Percentiles rank a stretch among this genome's conserved stretches.
Conservation (phyloP, 352 stramenopile genomes). For the Pythium rhizo-oryzae region DNA sequence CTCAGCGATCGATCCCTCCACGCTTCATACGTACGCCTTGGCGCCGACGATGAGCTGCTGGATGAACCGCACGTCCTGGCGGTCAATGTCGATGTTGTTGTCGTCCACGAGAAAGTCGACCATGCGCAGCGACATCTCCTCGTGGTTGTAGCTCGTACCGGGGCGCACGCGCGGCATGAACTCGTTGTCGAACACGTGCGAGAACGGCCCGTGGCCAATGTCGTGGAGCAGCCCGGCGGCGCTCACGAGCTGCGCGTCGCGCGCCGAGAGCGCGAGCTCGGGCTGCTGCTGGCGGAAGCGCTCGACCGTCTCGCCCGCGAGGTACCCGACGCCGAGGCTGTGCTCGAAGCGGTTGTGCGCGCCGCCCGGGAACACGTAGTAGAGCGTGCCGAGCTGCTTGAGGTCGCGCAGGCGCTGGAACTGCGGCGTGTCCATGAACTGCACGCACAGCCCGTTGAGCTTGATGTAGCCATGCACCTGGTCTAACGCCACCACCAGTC, state of each 20-base stretch:
- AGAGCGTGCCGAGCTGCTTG: constrained; percentile 93
- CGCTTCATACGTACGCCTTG: constrained; percentile 49
- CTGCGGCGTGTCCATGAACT: constrained; percentile 91
- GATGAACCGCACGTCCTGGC: constrained; percentile 69
- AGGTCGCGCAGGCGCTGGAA: constrained; percentile 95
- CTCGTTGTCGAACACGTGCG: constrained; percentile 94
- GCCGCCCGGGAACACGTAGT: constrained; percentile 85
- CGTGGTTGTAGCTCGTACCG: constrained; percentile 62
- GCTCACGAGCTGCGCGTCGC: constrained; percentile 77
- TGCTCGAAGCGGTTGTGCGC: constrained; percentile 97
- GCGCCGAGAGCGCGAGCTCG: constrained; percentile 87
- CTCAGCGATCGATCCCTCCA: too few species aligned
- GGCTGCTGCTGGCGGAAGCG: constrained; percentile 87
- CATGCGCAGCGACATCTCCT: constrained; percentile 83
- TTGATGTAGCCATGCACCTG: constrained; percentile 85
- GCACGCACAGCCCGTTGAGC: constrained; percentile 74
- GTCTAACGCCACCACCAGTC: too few species aligned
- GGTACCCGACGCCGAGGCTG: constrained; percentile 93
- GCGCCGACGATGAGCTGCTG: constrained; percentile 83
- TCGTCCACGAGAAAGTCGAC: constrained; percentile 84
- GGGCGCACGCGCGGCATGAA: constrained; percentile 79
- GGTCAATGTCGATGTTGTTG: constrained; percentile 80
- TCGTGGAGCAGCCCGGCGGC: constrained; percentile 84
- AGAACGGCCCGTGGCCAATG: constrained; percentile 95
- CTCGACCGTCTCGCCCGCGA: constrained; percentile 89